A percentile compares a stretch with the other conserved stretches of the same genome.
Evolutionary conservation across 2,329 filamentous ascomycete genomes (phyloP).

Genomic region (Cladosporium halotolerans): DNA sequence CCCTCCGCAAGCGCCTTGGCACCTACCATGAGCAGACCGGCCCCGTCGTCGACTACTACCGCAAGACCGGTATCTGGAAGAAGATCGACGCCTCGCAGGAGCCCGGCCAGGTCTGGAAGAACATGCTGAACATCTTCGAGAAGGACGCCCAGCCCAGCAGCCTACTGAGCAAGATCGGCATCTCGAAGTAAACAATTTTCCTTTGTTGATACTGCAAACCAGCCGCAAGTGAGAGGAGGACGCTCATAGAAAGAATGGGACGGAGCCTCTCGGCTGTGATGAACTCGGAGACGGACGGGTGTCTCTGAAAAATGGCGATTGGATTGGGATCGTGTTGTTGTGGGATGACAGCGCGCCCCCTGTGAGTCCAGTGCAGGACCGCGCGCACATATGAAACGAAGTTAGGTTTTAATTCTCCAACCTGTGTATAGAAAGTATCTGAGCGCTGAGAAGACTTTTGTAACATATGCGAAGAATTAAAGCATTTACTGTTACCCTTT

Average conservation of each 20-base stretch:
- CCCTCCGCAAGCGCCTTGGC: conserved; percentile 85
- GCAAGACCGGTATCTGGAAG: conserved; percentile 95
- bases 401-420: conserved; percentile 5
- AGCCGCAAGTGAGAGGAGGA: background rate
- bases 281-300: background rate
- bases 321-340: conserved; percentile 2
- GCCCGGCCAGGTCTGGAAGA: conserved; percentile 93
- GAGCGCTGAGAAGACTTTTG: conserved; percentile 7
- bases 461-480: background rate
- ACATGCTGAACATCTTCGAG: conserved; percentile 75
- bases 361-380: background rate
- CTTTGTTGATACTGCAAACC: background rate
- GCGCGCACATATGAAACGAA: conserved; percentile 6
- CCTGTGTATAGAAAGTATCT: conserved; percentile 8
- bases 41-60: conserved; percentile 93
- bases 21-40: conserved; percentile 94
- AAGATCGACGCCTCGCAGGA: conserved; percentile 93
- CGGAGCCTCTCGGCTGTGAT: too few relatives aligned
- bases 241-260: background rate
- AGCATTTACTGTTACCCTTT: background rate
- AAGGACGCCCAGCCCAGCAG: conserved; percentile 35
- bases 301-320: background rate
- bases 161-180: conserved; percentile 50
- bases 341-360: background rate
- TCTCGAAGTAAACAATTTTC: conserved; percentile 40